These are phyloP conservation scores for Austropuccinia psidii DNA, from an alignment of 1,284 basidiomycete genomes.

Conservation along the genomic window DNA sequence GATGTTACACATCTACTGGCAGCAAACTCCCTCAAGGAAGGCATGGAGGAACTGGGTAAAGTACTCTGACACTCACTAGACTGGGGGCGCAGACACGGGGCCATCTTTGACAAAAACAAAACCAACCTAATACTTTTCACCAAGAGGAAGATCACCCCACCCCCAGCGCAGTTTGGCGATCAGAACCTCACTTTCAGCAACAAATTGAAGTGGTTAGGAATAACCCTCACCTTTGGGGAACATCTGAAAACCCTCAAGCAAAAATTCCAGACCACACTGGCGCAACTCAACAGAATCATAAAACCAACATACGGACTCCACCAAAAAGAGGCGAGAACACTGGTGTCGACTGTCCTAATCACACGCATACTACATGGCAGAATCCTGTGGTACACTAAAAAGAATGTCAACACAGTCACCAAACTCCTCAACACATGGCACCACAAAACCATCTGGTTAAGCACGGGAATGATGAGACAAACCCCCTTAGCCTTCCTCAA, in stretches of 20 bases:
- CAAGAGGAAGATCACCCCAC: background rate
- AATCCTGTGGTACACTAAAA: background rate
- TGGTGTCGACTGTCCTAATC: background rate
- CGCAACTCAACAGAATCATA: background rate
- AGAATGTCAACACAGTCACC: background rate
- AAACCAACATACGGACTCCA: conserved; percentile 1
- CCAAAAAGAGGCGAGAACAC: background rate
- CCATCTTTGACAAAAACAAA: conserved; percentile 20
- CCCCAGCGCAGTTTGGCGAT: background rate
- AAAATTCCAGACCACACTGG: background rate
- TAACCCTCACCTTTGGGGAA: background rate
- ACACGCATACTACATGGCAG: background rate
- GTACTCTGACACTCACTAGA: background rate
- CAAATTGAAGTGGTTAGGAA: background rate
- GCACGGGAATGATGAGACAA: background rate
- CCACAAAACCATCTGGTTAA: background rate
- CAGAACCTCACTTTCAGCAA: background rate
- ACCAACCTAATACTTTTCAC: background rate
- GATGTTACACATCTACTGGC: conserved; percentile 8
- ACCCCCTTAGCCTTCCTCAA: background rate
- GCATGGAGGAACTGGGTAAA: background rate
- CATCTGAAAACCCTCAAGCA: background rate
- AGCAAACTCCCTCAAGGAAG: background rate
- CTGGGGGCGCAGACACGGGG: background rate
- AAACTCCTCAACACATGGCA: background rate